Evolutionary conservation across 2,329 filamentous ascomycete species (phyloP).

Genomic region (Aspergillus alliaceus): DNA sequence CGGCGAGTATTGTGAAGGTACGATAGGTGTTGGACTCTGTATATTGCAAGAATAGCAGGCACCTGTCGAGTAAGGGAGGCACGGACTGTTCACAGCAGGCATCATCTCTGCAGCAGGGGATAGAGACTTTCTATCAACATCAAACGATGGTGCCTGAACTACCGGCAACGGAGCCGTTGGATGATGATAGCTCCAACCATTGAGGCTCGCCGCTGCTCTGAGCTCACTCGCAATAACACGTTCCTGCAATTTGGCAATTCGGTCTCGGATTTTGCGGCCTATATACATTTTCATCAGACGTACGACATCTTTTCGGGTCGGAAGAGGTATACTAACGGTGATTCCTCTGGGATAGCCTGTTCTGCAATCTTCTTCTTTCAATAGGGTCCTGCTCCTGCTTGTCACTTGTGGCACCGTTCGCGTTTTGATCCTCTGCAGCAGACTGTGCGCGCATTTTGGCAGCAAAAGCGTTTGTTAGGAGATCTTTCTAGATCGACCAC

Average conservation of each 20-base stretch:
- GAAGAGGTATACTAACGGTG: slow-evolving; percentile 24
- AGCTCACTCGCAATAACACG: slow-evolving; percentile 36
- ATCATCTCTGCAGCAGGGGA: slow-evolving; percentile 2
- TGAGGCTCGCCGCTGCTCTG: slow-evolving; percentile 27
- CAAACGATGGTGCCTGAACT: slow-evolving; percentile 2
- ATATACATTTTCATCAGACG: not conserved
- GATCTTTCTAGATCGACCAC: not conserved
- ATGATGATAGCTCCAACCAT: slow-evolving; percentile 27
- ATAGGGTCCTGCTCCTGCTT: slow-evolving; percentile 34
- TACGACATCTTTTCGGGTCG: not conserved
- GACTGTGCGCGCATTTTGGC: not conserved
- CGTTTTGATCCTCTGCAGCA: slow-evolving; percentile 9
- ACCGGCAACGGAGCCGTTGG: slow-evolving; percentile 12
- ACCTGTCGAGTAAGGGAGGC: not conserved
- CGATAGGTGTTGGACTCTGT: not conserved
- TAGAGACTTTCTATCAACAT: slow-evolving; percentile 2
- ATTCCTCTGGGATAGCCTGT: slow-evolving; percentile 34
- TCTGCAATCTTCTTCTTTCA: slow-evolving; percentile 32
- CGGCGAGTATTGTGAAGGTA: not conserved
- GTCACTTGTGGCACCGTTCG: slow-evolving; percentile 9
- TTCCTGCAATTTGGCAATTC: slow-evolving; percentile 36
- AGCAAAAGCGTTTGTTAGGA: not conserved
- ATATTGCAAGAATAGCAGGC: not conserved
- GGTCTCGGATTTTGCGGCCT: slow-evolving; percentile 36
- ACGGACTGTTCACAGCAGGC: not conserved